These are phyloP conservation scores for Acer negundo DNA, from an alignment of 345 rosid species.

Conservation along the genomic window DNA sequence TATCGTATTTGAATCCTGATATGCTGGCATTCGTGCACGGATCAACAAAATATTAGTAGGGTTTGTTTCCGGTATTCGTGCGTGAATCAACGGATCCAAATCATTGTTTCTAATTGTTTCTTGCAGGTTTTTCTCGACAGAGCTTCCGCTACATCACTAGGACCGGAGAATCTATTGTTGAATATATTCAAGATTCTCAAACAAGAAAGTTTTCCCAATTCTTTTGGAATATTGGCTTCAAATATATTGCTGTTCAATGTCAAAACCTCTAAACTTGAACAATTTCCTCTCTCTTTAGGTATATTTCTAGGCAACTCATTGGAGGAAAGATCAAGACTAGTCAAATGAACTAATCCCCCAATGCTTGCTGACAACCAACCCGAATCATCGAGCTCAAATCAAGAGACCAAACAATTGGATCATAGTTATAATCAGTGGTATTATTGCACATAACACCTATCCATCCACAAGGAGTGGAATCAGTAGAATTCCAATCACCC, in stretches of 20 bases:
- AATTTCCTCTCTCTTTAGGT: conserved; percentile 64
- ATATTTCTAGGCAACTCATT: conserved; percentile 57
- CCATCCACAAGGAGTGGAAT: conserved; percentile 84
- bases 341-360: conserved; percentile 65
- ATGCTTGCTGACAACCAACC: conserved; percentile 76
- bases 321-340: conserved; percentile 66
- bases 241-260: conserved; percentile 61
- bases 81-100: too few relatives aligned
- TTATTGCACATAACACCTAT: conserved; percentile 73
- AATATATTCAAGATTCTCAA: conserved; percentile 55
- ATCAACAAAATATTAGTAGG: too few relatives aligned
- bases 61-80: too few relatives aligned
- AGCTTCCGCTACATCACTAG: too few relatives aligned
- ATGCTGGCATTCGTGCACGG: too few relatives aligned
- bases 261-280: conserved; percentile 58
- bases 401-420: conserved; percentile 54
- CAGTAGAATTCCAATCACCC: conserved; percentile 61
- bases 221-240: conserved; percentile 59
- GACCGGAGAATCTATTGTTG: conserved; percentile 79
- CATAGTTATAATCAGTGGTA: conserved; percentile 35
- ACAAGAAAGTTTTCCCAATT: conserved; percentile 47
- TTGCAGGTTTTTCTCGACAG: too few relatives aligned
- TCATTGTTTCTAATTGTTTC: too few relatives aligned
- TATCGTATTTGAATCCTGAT: too few relatives aligned
- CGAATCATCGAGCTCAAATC: conserved; percentile 54